These are phyloP conservation scores for Iberis pinnata DNA, from an alignment of 345 rosid genomes.

Conservation along the genomic window DNA sequence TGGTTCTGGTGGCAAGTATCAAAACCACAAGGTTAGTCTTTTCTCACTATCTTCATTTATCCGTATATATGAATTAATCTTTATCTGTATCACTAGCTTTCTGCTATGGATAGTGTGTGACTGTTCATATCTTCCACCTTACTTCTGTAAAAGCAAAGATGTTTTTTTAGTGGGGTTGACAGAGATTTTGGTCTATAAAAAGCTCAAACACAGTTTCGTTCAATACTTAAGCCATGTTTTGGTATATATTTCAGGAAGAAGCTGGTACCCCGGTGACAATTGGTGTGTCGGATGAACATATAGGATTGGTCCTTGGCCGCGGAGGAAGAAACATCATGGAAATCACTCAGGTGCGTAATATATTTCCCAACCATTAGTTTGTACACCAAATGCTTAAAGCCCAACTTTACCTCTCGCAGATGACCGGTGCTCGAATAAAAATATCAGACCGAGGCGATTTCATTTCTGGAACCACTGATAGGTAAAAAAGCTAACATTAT, in stretches of 20 bases:
- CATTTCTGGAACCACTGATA: constrained; percentile 82
- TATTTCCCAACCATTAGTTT: background rate
- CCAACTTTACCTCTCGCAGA: constrained; percentile 38
- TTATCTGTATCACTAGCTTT: background rate
- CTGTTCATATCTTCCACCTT: background rate
- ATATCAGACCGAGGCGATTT: constrained; percentile 97
- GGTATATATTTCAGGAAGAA: constrained; percentile 59
- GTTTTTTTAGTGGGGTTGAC: too few species aligned
- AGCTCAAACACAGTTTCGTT: too few species aligned
- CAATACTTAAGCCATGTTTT: constrained; percentile 9
- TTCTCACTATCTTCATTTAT: constrained; percentile 21
- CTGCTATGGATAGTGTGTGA: background rate
- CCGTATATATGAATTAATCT: background rate
- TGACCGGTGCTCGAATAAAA: constrained; percentile 87
- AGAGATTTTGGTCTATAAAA: too few species aligned
- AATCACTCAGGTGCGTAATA: constrained; percentile 67
- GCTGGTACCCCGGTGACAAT: constrained; percentile 58
- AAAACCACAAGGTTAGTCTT: constrained; percentile 64
- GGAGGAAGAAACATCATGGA: constrained; percentile 96
- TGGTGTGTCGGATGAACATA: constrained; percentile 86
- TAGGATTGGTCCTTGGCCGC: constrained; percentile 95
- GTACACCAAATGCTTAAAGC: background rate
- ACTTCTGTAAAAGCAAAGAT: background rate
- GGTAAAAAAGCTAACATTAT: constrained; percentile 37
- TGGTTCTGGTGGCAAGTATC: constrained; percentile 71